Base-by-base conservation (phyloP, 2,329 filamentous ascomycete genomes). In the Blastomyces emzantsi region DNA sequence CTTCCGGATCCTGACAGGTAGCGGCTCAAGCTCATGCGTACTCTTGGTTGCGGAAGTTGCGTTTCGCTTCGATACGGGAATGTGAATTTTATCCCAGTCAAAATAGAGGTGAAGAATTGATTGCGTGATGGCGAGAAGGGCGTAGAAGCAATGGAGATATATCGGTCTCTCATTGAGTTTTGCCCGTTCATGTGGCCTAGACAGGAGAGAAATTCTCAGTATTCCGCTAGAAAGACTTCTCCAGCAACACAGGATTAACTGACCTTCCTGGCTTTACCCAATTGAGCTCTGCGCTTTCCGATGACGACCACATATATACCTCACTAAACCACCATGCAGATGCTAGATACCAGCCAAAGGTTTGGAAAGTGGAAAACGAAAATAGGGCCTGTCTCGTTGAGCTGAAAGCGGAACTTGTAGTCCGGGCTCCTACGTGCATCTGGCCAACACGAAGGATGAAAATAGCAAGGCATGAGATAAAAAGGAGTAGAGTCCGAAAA, bases 361-460 rank as follows among this genome's bases (percentile, higher is more conserved):
- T 92, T 73, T 90, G 84, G 63, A 87, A 72, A 5, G 88, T 86
- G 65, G 85, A 81, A 45, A 85, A 76, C 25, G 81, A 84, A 30
- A 86, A 75, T 11, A 85, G 78, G 67, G 83, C 81, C 66, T 81
- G 81, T 63, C 76, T 77, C 63, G 93, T 82, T 8, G 85, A 88
- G 64, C 88, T 80, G 69, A 88, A 81, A 57, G 85, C 82, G 3
- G 89, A 90, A 64, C 81, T 80, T 49, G 89, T 88, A 22, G 89
- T 92, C 72, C 89, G 84, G 64, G 84, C 75, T 69, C 89, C 89
- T 67, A 89, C 82, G 72, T 93, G 90, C 76, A 92, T 87, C 74
- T 92, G 88, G 55, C 89, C 87, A 71, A 97, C 90, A 71, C 92
- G 90, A 61, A 97, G 84, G 69, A 96, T 83, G 77, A 96, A 90